phyloP scores from a whole-genome alignment of 192 early-diverging fungal genomes.

The Spinellus fusiger region DNA sequence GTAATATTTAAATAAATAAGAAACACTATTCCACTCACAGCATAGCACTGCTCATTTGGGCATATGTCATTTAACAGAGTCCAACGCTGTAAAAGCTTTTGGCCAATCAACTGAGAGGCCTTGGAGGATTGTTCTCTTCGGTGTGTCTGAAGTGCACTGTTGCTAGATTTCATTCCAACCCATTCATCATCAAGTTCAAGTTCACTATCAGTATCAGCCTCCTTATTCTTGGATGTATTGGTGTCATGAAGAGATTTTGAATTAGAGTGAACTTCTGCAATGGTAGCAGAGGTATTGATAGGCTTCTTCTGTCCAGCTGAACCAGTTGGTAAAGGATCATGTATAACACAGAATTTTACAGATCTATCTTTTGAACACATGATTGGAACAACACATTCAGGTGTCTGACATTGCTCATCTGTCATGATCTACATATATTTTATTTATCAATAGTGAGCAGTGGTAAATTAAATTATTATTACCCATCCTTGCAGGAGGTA shows the following conservation, averaged over 20 bases:
- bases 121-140: slow-evolving; percentile 42
- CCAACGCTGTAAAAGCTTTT: slow-evolving; percentile 53
- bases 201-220: neutral
- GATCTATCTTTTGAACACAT: slow-evolving; percentile 27
- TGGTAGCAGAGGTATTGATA: neutral
- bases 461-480: neutral
- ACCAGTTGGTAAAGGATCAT: slow-evolving; percentile 19
- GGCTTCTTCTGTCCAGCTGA: neutral
- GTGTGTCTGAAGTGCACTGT: neutral
- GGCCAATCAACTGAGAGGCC: slow-evolving; percentile 47
- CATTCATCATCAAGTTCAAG: neutral
- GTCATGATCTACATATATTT: slow-evolving; percentile 23
- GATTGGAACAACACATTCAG: slow-evolving; percentile 21
- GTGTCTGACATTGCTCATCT: slow-evolving; percentile 19
- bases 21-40: slow-evolving; percentile 27
- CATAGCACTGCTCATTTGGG: slow-evolving; percentile 41
- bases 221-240: neutral
- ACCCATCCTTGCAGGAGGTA: slow-evolving; percentile 37
- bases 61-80: slow-evolving; percentile 52
- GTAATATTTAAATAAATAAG: neutral
- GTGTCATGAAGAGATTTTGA: neutral
- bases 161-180: neutral
- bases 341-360: slow-evolving; percentile 26
- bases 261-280: neutral
- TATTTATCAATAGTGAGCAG: neutral